Evolutionary conservation across 371 early-diverging fungal species (phyloP), one percentile per base, ranked within the genome.

Genomic region (Smittium culicis): DNA sequence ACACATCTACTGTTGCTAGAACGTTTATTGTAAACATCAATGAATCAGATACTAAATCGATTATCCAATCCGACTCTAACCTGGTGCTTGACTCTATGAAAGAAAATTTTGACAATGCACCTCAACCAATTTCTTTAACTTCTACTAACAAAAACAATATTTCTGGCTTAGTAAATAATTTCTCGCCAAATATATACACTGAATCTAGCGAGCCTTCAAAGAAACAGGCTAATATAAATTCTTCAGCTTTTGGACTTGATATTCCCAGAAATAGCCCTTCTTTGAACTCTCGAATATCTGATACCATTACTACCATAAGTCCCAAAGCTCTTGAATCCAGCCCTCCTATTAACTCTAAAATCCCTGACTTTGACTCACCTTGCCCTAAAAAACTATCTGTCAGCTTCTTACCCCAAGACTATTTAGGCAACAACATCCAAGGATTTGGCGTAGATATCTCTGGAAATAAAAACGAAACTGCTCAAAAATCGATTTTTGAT

Each of bases 21-120:
- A 80, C 83, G n/a, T 89, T 92, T 71, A 91, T 91, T 71, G 80
- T 94, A 1, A 81, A 86, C 1, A 81, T 89, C 14, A 91, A 90
- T 70, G 33, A 28, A n/a, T 34, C 30, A 8, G n/a, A 31, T 30
- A n/a, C 17, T 31, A 45, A 45, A 11, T 32, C 17, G 17, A 3
- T 83, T 85, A 1, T 80, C 83, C 14, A 87, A 90, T 67, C 33
- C 33, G 28, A 20, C 32, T 59, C 11, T 29, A 14, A n/a, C 5
- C 5, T 5, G 2, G 8, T 25, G 5, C 24, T 33, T 59, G 28
- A 28, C 24, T 28, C 25, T 58, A 58, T 5, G 8, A 65, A 35
- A 32, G 58, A 14, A 2, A 14, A 16, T 14, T 60, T 28, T 20
- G 66, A 65, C 5, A n/a, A n/a, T n/a, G n/a, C n/a, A n/a, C n/a